Conservation (phyloP, 1,284 basidiomycete species). For the Schizophyllum commune region DNA sequence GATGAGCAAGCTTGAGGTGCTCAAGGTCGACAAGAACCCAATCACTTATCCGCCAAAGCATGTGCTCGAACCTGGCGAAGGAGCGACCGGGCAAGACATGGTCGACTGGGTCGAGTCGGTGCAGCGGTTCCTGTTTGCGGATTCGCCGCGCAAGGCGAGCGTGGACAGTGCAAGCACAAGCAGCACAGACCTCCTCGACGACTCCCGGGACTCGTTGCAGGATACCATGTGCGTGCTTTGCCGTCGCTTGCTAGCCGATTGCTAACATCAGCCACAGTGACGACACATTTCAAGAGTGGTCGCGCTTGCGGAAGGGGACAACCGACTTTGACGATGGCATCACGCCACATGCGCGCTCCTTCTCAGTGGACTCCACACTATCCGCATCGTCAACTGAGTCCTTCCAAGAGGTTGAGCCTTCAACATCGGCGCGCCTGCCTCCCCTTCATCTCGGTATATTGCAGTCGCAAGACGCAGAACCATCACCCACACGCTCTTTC, state of each 20-base stretch:
- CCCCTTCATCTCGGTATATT: conserved; percentile 44
- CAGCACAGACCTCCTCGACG: conserved; percentile 18
- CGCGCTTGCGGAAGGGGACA: conserved; percentile 26
- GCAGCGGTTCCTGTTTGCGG: conserved; percentile 67
- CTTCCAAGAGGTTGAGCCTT: conserved; percentile 20
- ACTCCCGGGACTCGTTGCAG: conserved; percentile 36
- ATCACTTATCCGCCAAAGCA: conserved; percentile 81
- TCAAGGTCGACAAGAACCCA: conserved; percentile 89
- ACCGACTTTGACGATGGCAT: conserved; percentile 26
- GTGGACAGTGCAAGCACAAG: conserved; percentile 19
- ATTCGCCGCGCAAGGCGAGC: conserved; percentile 25
- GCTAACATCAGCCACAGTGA: conserved; percentile 23
- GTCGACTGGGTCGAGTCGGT: conserved; percentile 68
- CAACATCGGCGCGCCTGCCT: conserved; percentile 29
- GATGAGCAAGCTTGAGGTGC: conserved; percentile 69
- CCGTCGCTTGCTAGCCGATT: conserved; percentile 1
- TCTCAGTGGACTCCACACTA: conserved; percentile 54
- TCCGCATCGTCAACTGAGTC: conserved; percentile 43
- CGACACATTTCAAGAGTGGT: conserved; percentile 34
- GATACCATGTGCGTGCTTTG: conserved; percentile 31
- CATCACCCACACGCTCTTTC: conserved; percentile 46
- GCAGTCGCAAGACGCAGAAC: conserved; percentile 28
- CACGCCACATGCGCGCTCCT: conserved; percentile 49
- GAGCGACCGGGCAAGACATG: conserved; percentile 44
- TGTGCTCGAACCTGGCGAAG: conserved; percentile 34